These are phyloP conservation scores for Vachellia collinsii DNA, from an alignment of 306 rosid genomes.

Conservation along the genomic window DNA sequence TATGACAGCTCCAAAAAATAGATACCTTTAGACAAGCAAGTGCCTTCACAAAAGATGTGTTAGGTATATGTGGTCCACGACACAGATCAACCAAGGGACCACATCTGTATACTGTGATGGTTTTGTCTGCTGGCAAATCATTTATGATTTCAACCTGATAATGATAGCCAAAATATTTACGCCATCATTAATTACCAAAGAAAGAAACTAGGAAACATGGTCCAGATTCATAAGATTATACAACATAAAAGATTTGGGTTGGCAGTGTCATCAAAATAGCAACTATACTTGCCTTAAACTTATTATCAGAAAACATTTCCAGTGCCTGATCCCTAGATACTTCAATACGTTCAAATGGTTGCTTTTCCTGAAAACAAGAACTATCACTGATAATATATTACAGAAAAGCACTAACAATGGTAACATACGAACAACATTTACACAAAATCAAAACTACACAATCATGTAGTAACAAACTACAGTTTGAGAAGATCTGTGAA, in stretches of 20 bases:
- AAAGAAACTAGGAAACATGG: conserved; percentile 25
- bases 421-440: not conserved
- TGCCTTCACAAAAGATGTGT: conserved; percentile 94
- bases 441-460: conserved; percentile 4
- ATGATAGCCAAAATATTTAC: conserved; percentile 25
- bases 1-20: conserved; percentile 26
- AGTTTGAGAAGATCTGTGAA: not conserved
- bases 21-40: conserved; percentile 84
- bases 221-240: conserved; percentile 11
- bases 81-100: conserved; percentile 95
- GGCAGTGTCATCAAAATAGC: conserved; percentile 13
- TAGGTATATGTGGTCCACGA: conserved; percentile 98
- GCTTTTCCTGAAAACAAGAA: conserved; percentile 65
- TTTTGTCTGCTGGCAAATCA: conserved; percentile 88
- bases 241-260: not conserved
- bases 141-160: conserved; percentile 92
- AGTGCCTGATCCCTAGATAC: conserved; percentile 87
- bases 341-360: conserved; percentile 96
- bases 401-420: conserved; percentile 13
- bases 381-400: conserved; percentile 12
- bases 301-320: conserved; percentile 80
- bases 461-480: conserved; percentile 8
- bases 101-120: conserved; percentile 95
- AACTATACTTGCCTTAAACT: conserved; percentile 71
- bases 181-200: conserved; percentile 9